Evolutionary conservation across 208 protist species (phyloP), one percentile per base, ranked within the genome.

Genomic region (Acanthamoeba castellanii): DNA sequence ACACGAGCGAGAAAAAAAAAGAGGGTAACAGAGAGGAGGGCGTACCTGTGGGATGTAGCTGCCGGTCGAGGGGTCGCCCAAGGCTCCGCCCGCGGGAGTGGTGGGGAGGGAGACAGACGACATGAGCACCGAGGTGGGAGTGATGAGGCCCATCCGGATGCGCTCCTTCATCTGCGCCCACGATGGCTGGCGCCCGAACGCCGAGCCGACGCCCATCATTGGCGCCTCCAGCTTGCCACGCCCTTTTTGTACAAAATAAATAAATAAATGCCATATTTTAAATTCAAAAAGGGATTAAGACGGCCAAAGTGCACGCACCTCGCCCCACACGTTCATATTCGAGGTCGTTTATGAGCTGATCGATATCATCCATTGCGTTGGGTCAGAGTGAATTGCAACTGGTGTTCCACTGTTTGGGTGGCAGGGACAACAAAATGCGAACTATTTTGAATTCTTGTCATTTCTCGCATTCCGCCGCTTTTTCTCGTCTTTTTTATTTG

Each of bases 131-230:
- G 32, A 8, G 5, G 70, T 27, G n/a, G 70, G 70, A 20, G 70
- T 78, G 30, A 78, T 78, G 70, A 78, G 70, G 14, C 70, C 70
- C 70, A 45, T 16, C 9, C 37, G 32, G 16, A 78, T 42, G 70
- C 70, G 70, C 70, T 78, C 70, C 70, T 25, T 34, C 70, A 78
- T 78, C n/a, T 78, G 70, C 70, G n/a, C 30, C 70, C 70, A 78
- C 70, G 70, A 42, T n/a, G 70, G 70, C 30, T 78, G 70, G 13
- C 70, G 70, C n/a, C 70, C 70, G 70, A 45, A 78, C 32, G 70
- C 70, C 70, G 70, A 78, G 0, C 70, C 70, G 5, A 78, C 70
- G n/a, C 70, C 70, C 70, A 78, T 78, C 70, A 78, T 78, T 8
- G 70, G 70, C 30, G 70, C 70, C 11, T 78, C 70, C 30, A 78